Percentiles rank a stretch among this genome's conserved stretches.
These are phyloP conservation scores for Mucor plumbeus DNA, from an alignment of 371 early-diverging fungal species.

Conservation along the genomic window DNA sequence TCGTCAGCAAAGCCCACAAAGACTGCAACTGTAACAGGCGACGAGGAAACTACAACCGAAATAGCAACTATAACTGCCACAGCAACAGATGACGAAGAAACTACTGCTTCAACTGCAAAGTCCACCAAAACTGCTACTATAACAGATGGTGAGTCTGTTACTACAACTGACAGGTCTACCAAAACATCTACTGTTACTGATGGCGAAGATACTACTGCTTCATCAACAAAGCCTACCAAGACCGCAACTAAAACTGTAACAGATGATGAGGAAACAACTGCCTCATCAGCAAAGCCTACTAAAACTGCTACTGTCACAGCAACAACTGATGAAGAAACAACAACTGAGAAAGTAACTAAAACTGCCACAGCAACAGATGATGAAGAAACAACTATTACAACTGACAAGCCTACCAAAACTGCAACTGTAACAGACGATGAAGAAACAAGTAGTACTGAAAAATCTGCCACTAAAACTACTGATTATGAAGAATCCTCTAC, in stretches of 20 bases:
- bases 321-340: background rate
- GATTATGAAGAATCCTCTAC: slow-evolving; percentile 1
- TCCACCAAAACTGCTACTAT: background rate
- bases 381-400: background rate
- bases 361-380: background rate
- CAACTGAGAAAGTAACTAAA: too few relatives aligned
- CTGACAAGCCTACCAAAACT: slow-evolving; percentile 1
- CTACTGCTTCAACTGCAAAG: background rate
- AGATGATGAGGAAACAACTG: background rate
- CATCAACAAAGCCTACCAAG: slow-evolving; percentile 1
- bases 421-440: background rate
- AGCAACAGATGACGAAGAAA: background rate
- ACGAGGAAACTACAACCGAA: background rate
- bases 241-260: background rate
- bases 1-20: background rate
- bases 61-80: background rate
- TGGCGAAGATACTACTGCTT: background rate
- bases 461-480: slow-evolving; percentile 6
- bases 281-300: background rate
- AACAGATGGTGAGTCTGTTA: background rate
- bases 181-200: background rate
- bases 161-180: too few relatives aligned
- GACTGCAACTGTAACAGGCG: background rate
- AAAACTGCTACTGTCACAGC: background rate
- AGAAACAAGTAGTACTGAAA: background rate